Percentiles rank a stretch among this genome's conserved stretches.
phyloP scores from a whole-genome alignment of 1,284 basidiomycete species.

The Vanrija humicola region DNA sequence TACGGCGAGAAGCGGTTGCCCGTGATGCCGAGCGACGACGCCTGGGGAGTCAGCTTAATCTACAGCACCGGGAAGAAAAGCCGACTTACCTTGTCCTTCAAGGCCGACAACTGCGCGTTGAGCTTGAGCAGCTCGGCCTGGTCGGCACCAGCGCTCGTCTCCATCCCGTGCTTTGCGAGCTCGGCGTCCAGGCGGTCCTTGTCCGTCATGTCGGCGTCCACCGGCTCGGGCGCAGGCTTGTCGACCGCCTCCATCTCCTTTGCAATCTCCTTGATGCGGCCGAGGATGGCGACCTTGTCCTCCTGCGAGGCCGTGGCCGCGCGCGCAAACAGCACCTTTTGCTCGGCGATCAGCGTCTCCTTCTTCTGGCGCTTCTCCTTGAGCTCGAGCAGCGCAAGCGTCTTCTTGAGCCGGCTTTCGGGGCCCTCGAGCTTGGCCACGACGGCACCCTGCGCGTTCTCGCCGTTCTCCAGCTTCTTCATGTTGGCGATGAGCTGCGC shows the following conservation, averaged over 20 bases:
- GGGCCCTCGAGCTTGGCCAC: constrained; percentile 34
- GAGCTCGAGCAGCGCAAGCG: constrained; percentile 44
- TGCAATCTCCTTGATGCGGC: constrained; percentile 68
- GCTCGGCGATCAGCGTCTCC: constrained; percentile 81
- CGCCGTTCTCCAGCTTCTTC: constrained; percentile 35
- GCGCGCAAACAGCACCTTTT: constrained; percentile 77
- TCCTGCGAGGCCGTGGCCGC: constrained; percentile 55
- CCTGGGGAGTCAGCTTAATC: constrained; percentile 16
- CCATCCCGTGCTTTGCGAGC: constrained; percentile 65
- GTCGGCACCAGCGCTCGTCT: constrained; percentile 53
- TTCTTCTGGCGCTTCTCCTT: constrained; percentile 67
- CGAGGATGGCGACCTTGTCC: constrained; percentile 78
- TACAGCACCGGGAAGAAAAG: neutral
- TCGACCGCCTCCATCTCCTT: constrained; percentile 67
- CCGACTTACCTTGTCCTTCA: constrained; percentile 56
- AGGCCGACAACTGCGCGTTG: constrained; percentile 35
- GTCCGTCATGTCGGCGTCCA: constrained; percentile 40
- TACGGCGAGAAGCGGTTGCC: constrained; percentile 54
- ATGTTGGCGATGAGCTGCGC: constrained; percentile 66
- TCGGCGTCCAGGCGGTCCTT: constrained; percentile 47
- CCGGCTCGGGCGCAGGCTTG: constrained; percentile 38
- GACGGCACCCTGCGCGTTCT: constrained; percentile 25
- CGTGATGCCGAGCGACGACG: constrained; percentile 38
- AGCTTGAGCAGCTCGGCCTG: constrained; percentile 40
- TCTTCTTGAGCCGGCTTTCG: constrained; percentile 31